Conservation (phyloP, 768 basidiomycete genomes). For the Auriscalpium microsporum region DNA sequence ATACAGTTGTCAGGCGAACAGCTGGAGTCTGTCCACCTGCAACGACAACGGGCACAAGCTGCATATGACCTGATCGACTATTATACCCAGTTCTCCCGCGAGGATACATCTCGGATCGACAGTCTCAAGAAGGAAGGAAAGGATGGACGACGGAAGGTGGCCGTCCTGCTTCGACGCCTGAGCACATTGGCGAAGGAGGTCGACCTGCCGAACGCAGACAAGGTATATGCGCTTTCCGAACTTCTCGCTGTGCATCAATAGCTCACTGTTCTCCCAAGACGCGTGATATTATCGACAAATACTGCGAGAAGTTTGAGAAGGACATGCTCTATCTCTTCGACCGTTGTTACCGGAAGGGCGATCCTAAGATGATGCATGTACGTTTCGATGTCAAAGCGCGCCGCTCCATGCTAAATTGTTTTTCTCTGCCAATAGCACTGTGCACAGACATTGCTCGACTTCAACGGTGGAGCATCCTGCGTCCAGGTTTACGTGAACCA, state of each 20-base stretch:
- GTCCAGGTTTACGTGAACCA: slow-evolving; percentile 99
- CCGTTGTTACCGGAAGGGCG: slow-evolving; percentile 89
- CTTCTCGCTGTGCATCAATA: background rate
- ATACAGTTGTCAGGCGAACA: slow-evolving; percentile 66
- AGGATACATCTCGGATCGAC: slow-evolving; percentile 69
- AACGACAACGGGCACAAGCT: slow-evolving; percentile 87
- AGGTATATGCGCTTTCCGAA: slow-evolving; percentile 35
- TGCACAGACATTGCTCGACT: slow-evolving; percentile 91
- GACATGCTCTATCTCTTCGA: slow-evolving; percentile 97
- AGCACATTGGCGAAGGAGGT: slow-evolving; percentile 90
- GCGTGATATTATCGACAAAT: slow-evolving; percentile 87
- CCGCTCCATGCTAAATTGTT: background rate
- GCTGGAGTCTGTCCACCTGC: slow-evolving; percentile 87
- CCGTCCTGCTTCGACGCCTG: slow-evolving; percentile 76
- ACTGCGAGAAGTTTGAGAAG: slow-evolving; percentile 98
- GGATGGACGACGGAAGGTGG: slow-evolving; percentile 82
- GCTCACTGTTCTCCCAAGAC: slow-evolving; percentile 42
- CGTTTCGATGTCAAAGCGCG: slow-evolving; percentile 19
- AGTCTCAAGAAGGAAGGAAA: slow-evolving; percentile 78
- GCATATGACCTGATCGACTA: slow-evolving; percentile 90
- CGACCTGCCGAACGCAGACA: slow-evolving; percentile 74
- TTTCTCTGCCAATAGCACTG: slow-evolving; percentile 60
- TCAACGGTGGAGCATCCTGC: slow-evolving; percentile 95
- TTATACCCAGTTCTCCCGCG: slow-evolving; percentile 85
- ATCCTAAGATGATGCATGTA: slow-evolving; percentile 99